Conservation (phyloP, 305 asterid species). For the Andrographis paniculata region DNA sequence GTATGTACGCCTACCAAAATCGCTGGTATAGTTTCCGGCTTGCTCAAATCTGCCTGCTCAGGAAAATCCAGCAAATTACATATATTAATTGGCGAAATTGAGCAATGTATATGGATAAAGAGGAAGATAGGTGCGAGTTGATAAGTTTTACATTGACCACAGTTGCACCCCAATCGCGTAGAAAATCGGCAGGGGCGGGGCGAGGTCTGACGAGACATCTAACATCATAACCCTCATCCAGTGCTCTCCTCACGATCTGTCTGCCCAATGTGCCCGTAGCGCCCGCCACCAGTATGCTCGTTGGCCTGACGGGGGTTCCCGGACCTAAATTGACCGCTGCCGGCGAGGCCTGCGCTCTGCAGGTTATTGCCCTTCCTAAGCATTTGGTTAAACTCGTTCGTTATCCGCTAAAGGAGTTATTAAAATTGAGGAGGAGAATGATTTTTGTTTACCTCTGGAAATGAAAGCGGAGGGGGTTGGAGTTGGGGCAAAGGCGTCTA, state of each 20-base stretch:
- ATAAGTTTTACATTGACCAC: constrained; percentile 64
- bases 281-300: constrained; percentile 86
- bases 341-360: constrained; percentile 41
- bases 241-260: constrained; percentile 85
- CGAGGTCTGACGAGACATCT: constrained; percentile 92
- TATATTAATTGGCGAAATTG: background rate
- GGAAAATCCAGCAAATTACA: constrained; percentile 3
- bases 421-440: background rate
- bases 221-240: constrained; percentile 96
- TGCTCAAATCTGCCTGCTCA: constrained; percentile 91
- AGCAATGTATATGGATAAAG: background rate
- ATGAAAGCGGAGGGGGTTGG: no score
- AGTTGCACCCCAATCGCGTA: constrained; percentile 88
- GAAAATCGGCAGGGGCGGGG: constrained; percentile 96
- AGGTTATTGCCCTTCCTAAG: constrained; percentile 37
- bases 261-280: constrained; percentile 95
- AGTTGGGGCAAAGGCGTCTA: constrained; percentile 23
- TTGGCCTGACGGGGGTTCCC: constrained; percentile 82
- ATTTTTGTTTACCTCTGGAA: constrained; percentile 34
- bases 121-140: background rate
- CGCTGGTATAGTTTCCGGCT: constrained; percentile 93
- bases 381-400: constrained; percentile 4
- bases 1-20: constrained; percentile 91
- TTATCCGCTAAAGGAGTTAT: background rate
- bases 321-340: constrained; percentile 77